A percentile compares a stretch with the other conserved stretches of the same genome.
Conservation (phyloP, 495 filamentous ascomycete species). For the Opeltia flavorubescens region DNA sequence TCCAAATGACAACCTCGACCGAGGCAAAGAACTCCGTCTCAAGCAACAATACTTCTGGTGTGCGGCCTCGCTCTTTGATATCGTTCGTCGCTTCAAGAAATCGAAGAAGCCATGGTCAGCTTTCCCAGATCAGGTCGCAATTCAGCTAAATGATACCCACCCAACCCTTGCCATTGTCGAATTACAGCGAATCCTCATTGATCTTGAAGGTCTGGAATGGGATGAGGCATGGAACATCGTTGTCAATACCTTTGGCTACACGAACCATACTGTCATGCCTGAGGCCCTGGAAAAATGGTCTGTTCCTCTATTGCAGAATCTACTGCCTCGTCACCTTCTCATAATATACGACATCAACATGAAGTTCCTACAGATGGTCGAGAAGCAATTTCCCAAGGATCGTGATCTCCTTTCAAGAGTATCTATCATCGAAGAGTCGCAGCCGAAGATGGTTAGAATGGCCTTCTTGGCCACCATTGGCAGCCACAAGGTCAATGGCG, state of each 20-base stretch:
- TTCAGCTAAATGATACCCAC: constrained; percentile 96
- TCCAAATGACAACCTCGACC: constrained; percentile 92
- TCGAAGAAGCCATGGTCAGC: constrained; percentile 77
- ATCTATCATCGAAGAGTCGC: constrained; percentile 92
- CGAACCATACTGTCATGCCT: constrained; percentile 94
- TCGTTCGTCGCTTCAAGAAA: constrained; percentile 97
- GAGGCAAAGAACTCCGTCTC: constrained; percentile 89
- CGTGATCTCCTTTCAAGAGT: constrained; percentile 71
- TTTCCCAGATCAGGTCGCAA: constrained; percentile 89
- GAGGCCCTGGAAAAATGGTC: constrained; percentile 99
- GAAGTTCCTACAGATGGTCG: constrained; percentile 78
- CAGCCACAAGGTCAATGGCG: constrained; percentile 97
- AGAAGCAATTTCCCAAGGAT: constrained; percentile 79
- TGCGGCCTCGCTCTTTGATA: constrained; percentile 87
- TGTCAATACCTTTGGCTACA: constrained; percentile 74
- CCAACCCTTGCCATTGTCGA: constrained; percentile 94
- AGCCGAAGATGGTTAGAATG: constrained; percentile 98
- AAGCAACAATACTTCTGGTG: constrained; percentile 99
- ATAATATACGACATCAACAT: constrained; percentile 99
- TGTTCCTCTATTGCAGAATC: constrained; percentile 78
- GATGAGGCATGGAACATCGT: constrained; percentile 82
- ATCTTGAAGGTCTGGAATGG: constrained; percentile 84
- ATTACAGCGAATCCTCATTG: constrained; percentile 80
- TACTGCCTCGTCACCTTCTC: constrained; percentile 87
- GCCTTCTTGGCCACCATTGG: constrained; percentile 89